These are phyloP conservation scores for Corchorus capsularis DNA, from an alignment of 345 rosid species.

Conservation along the genomic window DNA sequence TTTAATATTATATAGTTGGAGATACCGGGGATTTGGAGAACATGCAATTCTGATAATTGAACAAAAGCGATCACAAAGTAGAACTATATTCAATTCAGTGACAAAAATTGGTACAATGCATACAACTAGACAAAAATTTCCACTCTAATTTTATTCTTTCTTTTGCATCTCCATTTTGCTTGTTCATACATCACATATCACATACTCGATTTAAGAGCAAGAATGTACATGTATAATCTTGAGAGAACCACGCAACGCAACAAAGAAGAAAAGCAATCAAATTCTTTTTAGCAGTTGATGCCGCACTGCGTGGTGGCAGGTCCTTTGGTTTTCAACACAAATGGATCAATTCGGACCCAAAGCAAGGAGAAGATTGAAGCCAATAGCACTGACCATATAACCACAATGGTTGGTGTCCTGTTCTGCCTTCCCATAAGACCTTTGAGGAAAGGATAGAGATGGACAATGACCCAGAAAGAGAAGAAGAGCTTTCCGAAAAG, in stretches of 20 bases:
- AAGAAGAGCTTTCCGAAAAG: conserved; percentile 95
- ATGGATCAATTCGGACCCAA: conserved; percentile 93
- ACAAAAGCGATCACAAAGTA: conserved; percentile 9
- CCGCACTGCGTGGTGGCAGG: conserved; percentile 83
- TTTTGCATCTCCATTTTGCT: conserved; percentile 32
- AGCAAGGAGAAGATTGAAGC: conserved; percentile 96
- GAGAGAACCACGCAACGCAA: conserved; percentile 25
- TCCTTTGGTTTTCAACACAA: conserved; percentile 90
- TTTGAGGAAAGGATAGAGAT: conserved; percentile 97
- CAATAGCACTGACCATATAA: conserved; percentile 91
- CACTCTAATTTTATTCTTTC: conserved; percentile 38
- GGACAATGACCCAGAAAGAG: conserved; percentile 91
- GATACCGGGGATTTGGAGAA: neutral
- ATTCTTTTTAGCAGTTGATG: conserved; percentile 68
- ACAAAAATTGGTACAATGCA: conserved; percentile 37
- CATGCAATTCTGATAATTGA: neutral
- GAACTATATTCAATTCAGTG: conserved; percentile 25
- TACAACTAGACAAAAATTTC: conserved; percentile 28
- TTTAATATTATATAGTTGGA: neutral
- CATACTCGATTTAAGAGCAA: conserved; percentile 20
- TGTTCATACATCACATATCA: conserved; percentile 26
- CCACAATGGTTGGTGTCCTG: conserved; percentile 94
- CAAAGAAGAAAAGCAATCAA: conserved; percentile 20
- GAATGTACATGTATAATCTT: conserved; percentile 29
- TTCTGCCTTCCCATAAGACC: conserved; percentile 97